These are phyloP conservation scores for Durusdinium trenchii DNA, from an alignment of 73 alveolate species.

Conservation along the genomic window DNA sequence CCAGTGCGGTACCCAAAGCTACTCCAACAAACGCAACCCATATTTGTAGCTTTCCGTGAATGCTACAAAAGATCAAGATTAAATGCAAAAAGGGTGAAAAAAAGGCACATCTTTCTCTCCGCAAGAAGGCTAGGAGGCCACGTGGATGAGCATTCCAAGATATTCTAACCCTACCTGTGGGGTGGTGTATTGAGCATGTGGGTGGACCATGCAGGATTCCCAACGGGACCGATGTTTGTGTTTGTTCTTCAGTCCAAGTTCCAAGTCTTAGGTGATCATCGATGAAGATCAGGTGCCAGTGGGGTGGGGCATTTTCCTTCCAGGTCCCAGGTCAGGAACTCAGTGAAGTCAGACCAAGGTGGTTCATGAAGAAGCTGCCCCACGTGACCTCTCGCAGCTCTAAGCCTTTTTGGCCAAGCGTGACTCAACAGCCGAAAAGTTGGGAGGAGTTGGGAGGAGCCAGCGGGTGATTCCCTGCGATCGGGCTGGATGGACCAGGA, in stretches of 20 bases:
- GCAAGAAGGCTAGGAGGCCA: too few relatives aligned
- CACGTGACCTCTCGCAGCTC: too few relatives aligned
- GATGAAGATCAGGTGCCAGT: background rate
- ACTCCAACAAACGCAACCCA: background rate
- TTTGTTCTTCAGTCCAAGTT: background rate
- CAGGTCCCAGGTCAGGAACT: too few relatives aligned
- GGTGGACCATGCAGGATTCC: background rate
- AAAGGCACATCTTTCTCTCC: too few relatives aligned
- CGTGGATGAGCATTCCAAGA: too few relatives aligned
- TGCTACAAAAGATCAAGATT: background rate
- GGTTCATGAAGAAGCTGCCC: constrained; percentile 83
- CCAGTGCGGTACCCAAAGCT: constrained; percentile 13
- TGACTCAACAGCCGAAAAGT: too few relatives aligned
- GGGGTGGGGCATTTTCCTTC: background rate
- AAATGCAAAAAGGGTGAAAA: background rate
- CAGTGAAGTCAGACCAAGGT: too few relatives aligned
- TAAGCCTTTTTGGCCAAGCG: too few relatives aligned
- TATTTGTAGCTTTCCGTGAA: background rate
- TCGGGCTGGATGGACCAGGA: too few relatives aligned
- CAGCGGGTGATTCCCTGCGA: too few relatives aligned
- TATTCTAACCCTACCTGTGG: background rate
- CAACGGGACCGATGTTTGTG: background rate
- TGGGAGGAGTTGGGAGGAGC: too few relatives aligned
- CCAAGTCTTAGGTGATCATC: background rate
- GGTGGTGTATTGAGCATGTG: background rate